Evolutionary conservation across 2,329 filamentous ascomycete species (phyloP), one percentile per base, ranked within the genome.

Genomic region (Lachnellula subtilissima): DNA sequence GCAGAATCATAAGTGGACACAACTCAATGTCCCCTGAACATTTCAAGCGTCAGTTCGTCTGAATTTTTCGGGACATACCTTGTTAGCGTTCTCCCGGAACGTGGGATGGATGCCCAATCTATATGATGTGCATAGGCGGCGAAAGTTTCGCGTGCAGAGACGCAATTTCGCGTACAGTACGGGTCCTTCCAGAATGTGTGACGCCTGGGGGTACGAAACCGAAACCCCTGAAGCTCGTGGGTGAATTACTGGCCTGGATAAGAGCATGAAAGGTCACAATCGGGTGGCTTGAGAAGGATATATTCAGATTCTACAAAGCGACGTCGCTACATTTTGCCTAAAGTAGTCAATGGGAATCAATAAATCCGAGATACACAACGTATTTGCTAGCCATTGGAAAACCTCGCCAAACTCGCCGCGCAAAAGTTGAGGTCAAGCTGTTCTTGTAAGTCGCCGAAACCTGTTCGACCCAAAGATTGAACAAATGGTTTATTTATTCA

Each of bases 11-110:
- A 48, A 37, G 32, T 32, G 22, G 42, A 23, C 32, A 17, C 48
- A 39, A 39, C 25, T 22, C 7, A 39, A 32, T 12, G 25, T 11
- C 22, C 32, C 40, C n/a, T n/a, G n/a, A 32, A 45, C 25, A 43
- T 17, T 22, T 45, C 42, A n/a, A 12, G 50, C 50, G 35, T 17
- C 37, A 32, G 50, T 52, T 46, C 50, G 37, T 52, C 50, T 52
- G 25, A 52, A 46, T 23, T 52, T 47, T 28, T 47, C 22, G 45
- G 22, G 19, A 5, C 23, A n/a, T 28, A 5, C 12, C 19, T 22
- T 47, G 19, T 47, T 28, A 14, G 23, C 14, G 23, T n/a, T 5
- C 11, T 48, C 32, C 32, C 37, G 37, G n/a, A 8, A 39, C 3
- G 43, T 42, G 45, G 40, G 17, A 22, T 35, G 42, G 48, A 37